A percentile compares a stretch with the other conserved stretches of the same genome.
phyloP scores from a whole-genome alignment of 2,329 filamentous ascomycete species.

The Claviceps arundinis region DNA sequence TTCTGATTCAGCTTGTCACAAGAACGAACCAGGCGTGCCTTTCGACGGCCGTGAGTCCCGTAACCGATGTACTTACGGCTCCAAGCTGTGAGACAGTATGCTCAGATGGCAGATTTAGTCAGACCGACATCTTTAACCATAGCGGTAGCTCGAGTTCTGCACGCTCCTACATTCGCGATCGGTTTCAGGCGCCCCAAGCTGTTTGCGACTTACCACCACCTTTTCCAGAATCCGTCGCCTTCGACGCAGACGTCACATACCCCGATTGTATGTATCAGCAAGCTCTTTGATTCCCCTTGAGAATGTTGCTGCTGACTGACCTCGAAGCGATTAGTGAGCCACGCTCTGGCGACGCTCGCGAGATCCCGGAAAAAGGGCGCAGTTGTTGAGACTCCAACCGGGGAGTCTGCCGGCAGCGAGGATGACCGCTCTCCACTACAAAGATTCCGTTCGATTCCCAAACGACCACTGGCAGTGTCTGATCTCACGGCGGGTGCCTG shows the following conservation, averaged over 20 bases:
- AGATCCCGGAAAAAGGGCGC: slow-evolving; percentile 6
- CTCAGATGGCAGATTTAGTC: slow-evolving; percentile 1
- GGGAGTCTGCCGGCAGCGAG: slow-evolving; percentile 3
- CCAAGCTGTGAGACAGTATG: neutral
- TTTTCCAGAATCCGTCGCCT: neutral
- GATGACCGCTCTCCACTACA: slow-evolving; percentile 48
- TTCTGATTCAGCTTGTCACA: slow-evolving; percentile 22
- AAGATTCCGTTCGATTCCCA: slow-evolving; percentile 64
- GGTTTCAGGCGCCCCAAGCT: neutral
- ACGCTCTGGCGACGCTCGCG: slow-evolving; percentile 19
- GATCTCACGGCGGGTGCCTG: slow-evolving; percentile 82
- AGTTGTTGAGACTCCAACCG: neutral
- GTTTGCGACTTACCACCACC: neutral
- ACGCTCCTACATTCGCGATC: neutral
- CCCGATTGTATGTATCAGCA: slow-evolving; percentile 36
- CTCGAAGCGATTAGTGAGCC: slow-evolving; percentile 55
- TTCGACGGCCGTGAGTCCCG: neutral
- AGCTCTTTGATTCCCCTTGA: neutral
- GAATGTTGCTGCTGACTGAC: slow-evolving; percentile 34
- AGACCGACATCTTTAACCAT: neutral
- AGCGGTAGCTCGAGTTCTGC: neutral
- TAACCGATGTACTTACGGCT: neutral
- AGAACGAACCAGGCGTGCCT: slow-evolving; percentile 4
- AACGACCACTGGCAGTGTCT: slow-evolving; percentile 71
- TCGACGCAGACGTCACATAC: slow-evolving; percentile 25